Percentiles rank a stretch among this genome's conserved stretches.
Conservation (phyloP, 257 asterid species). For the Knoxia roxburghii region DNA sequence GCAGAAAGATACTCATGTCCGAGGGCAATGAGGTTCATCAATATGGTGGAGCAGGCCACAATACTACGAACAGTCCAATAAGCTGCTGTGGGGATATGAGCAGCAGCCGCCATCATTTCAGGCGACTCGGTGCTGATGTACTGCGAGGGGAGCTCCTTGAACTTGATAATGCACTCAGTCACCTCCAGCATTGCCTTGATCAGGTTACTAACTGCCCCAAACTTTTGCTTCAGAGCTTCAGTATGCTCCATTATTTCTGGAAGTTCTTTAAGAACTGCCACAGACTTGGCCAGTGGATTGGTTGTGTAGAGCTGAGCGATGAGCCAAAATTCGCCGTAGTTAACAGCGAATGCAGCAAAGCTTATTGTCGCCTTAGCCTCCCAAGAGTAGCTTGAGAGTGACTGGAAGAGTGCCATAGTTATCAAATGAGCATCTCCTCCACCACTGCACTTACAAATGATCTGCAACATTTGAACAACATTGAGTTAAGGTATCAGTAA, state of each 20-base stretch:
- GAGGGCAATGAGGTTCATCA: constrained; percentile 58
- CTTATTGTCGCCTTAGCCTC: constrained; percentile 35
- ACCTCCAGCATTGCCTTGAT: constrained; percentile 30
- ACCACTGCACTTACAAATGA: constrained; percentile 26
- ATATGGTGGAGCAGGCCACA: constrained; percentile 49
- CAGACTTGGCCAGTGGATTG: constrained; percentile 33
- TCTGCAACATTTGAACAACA: constrained; percentile 13
- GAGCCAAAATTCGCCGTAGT: constrained; percentile 38
- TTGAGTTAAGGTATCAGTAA: not conserved
- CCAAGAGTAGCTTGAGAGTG: constrained; percentile 36
- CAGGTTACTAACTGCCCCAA: constrained; percentile 22
- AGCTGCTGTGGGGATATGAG: constrained; percentile 39
- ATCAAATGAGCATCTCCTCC: constrained; percentile 33
- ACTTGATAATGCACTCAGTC: constrained; percentile 25
- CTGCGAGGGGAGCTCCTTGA: constrained; percentile 29
- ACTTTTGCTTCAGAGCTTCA: constrained; percentile 23
- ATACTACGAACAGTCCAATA: constrained; percentile 68
- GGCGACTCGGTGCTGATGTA: constrained; percentile 20
- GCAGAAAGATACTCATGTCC: constrained; percentile 60
- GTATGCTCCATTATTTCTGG: constrained; percentile 33
- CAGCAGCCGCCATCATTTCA: constrained; percentile 20
- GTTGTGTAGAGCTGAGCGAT: constrained; percentile 29
- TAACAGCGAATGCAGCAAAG: constrained; percentile 35
- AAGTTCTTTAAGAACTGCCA: constrained; percentile 32
- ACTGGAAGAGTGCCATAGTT: constrained; percentile 26